Percentiles rank a stretch among this genome's conserved stretches.
Evolutionary conservation across 441 rosid genomes (phyloP).

Genomic region (Cnidoscolus chayamansa): DNA sequence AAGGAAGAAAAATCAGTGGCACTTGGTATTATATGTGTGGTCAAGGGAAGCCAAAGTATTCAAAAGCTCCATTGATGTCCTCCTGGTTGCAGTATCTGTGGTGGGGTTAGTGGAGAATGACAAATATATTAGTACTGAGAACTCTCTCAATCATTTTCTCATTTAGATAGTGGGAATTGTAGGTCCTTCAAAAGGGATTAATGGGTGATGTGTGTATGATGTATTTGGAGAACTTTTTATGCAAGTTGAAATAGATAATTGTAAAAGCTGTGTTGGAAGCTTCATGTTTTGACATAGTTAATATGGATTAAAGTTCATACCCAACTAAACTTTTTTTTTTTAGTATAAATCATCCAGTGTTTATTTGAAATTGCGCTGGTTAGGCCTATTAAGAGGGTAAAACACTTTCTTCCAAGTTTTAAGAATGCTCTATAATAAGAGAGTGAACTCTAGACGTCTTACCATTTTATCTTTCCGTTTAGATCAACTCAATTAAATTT

Average conservation of each 20-base stretch:
- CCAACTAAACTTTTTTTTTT: too few species aligned
- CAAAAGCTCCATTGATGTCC: constrained; percentile 30
- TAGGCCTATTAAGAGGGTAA: too few species aligned
- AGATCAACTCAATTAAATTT: too few species aligned
- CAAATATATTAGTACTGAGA: constrained; percentile 28
- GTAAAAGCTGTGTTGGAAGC: constrained; percentile 15
- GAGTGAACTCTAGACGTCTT: too few species aligned
- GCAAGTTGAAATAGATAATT: constrained; percentile 31
- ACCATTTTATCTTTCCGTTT: too few species aligned
- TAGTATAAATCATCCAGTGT: too few species aligned
- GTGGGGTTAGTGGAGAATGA: constrained; percentile 48
- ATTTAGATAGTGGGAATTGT: constrained; percentile 40
- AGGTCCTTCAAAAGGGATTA: constrained; percentile 40
- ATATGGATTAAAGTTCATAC: not conserved
- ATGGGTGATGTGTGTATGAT: constrained; percentile 26
- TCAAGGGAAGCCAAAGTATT: constrained; percentile 26
- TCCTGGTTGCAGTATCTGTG: constrained; percentile 10
- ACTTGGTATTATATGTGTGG: constrained; percentile 27
- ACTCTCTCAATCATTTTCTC: constrained; percentile 16
- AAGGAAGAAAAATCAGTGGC: constrained; percentile 20
- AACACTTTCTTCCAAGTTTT: too few species aligned
- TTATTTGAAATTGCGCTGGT: too few species aligned
- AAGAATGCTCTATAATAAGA: too few species aligned
- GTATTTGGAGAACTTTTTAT: constrained; percentile 30
- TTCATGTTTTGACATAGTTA: constrained; percentile 15